Evolutionary conservation across 1,139 yeast species (phyloP).

Genomic region (Kodamaea fungicola): DNA sequence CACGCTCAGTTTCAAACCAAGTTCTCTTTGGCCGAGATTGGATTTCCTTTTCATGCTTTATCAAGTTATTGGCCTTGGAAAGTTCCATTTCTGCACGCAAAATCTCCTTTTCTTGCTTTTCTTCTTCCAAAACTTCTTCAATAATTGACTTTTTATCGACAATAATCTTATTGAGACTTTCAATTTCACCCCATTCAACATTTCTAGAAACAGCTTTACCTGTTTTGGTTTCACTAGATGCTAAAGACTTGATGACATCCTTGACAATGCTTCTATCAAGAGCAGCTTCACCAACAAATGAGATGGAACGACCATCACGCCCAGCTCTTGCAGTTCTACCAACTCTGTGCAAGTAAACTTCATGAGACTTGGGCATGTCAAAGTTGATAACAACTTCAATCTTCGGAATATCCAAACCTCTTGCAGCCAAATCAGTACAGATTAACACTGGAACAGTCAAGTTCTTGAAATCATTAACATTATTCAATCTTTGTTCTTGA

Average conservation of each 20-base stretch:
- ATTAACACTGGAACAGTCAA: constrained; percentile 80
- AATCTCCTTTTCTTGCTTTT: constrained; percentile 81
- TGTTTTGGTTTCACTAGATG: constrained; percentile 31
- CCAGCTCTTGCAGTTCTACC: constrained; percentile 99
- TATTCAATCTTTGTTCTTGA: constrained; percentile 90
- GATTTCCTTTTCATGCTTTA: constrained; percentile 80
- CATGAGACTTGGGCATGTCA: constrained; percentile 93
- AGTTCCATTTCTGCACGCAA: constrained; percentile 89
- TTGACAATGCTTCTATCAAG: constrained; percentile 85
- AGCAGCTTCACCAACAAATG: constrained; percentile 89
- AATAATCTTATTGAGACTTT: constrained; percentile 57
- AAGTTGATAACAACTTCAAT: constrained; percentile 90
- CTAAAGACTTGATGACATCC: constrained; percentile 66
- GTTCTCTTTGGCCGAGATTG: constrained; percentile 90
- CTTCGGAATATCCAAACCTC: constrained; percentile 98
- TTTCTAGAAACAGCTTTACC: constrained; percentile 75
- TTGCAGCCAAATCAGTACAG: constrained; percentile 97
- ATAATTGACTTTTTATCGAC: constrained; percentile 57
- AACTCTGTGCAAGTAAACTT: constrained; percentile 91
- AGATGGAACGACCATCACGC: constrained; percentile 86
- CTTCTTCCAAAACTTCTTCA: constrained; percentile 81
- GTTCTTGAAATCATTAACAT: constrained; percentile 78
- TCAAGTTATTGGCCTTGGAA: constrained; percentile 76
- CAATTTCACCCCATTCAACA: constrained; percentile 84
- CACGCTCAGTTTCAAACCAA: constrained; percentile 85